Percentiles rank a stretch among this genome's conserved stretches.
Evolutionary conservation across 1,284 basidiomycete genomes (phyloP).

Genomic region (Phenoliferia sp.): DNA sequence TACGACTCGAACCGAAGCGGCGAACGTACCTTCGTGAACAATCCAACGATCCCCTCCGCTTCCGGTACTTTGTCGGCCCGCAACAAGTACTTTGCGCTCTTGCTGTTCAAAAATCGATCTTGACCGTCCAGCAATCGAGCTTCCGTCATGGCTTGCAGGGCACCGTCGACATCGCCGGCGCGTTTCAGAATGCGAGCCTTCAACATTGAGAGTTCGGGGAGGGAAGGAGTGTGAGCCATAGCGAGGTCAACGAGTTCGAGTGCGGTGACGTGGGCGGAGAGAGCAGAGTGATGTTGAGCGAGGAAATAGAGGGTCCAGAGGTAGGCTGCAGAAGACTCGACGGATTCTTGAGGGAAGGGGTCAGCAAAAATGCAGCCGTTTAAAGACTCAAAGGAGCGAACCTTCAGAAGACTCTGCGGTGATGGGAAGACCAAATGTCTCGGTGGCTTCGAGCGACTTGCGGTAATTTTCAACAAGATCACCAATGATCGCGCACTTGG

Average conservation of each 20-base stretch:
- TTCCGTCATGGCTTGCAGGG: slow-evolving; percentile 71
- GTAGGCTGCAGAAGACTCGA: slow-evolving; percentile 72
- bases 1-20: too few relatives aligned
- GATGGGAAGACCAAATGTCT: slow-evolving; percentile 31
- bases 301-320: slow-evolving; percentile 96
- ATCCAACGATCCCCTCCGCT: slow-evolving; percentile 64
- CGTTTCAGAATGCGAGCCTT: slow-evolving; percentile 83
- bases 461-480: slow-evolving; percentile 60
- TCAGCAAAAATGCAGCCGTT: neutral
- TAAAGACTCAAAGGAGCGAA: neutral
- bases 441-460: slow-evolving; percentile 41
- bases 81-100: slow-evolving; percentile 85
- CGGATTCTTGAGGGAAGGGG: slow-evolving; percentile 24
- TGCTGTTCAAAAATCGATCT: slow-evolving; percentile 93
- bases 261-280: slow-evolving; percentile 52
- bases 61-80: slow-evolving; percentile 72
- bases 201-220: slow-evolving; percentile 85
- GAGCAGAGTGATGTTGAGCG: slow-evolving; percentile 79
- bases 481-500: slow-evolving; percentile 65
- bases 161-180: slow-evolving; percentile 71
- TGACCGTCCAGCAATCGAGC: slow-evolving; percentile 86
- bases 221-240: slow-evolving; percentile 79
- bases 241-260: slow-evolving; percentile 63
- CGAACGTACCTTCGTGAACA: slow-evolving; percentile 79
- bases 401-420: neutral